These are phyloP conservation scores for Massariosphaeria phaeospora DNA, from an alignment of 495 filamentous ascomycete genomes.

Conservation along the genomic window DNA sequence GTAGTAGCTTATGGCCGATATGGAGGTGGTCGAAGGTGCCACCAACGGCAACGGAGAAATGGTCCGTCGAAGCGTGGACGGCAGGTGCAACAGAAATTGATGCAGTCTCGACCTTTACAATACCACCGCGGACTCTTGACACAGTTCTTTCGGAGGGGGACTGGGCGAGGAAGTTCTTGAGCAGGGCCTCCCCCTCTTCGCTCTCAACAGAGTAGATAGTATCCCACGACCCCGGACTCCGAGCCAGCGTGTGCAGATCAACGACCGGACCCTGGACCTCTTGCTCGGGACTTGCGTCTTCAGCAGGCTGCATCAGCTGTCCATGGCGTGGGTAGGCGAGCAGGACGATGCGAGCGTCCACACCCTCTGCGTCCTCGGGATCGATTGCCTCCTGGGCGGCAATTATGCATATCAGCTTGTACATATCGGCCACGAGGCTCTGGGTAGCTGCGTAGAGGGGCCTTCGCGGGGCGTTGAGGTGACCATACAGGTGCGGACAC, in stretches of 20 bases:
- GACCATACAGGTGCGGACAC: slow-evolving; percentile 49
- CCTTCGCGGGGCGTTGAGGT: slow-evolving; percentile 45
- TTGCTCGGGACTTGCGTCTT: slow-evolving; percentile 26
- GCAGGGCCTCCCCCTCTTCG: slow-evolving; percentile 49
- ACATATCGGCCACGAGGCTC: slow-evolving; percentile 66
- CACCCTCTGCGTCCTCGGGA: slow-evolving; percentile 61
- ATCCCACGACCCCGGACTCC: slow-evolving; percentile 62
- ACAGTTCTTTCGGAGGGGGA: slow-evolving; percentile 40
- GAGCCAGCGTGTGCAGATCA: slow-evolving; percentile 45
- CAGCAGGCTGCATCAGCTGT: slow-evolving; percentile 39
- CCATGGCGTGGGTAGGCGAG: slow-evolving; percentile 52
- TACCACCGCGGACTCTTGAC: slow-evolving; percentile 43
- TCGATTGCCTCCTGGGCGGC: slow-evolving; percentile 58
- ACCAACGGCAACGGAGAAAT: slow-evolving; percentile 69
- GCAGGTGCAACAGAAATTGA: not conserved
- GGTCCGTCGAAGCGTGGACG: slow-evolving; percentile 33
- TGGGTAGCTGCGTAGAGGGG: slow-evolving; percentile 60
- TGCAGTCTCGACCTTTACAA: slow-evolving; percentile 14
- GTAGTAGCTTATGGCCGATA: slow-evolving; percentile 87
- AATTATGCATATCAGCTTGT: slow-evolving; percentile 67
- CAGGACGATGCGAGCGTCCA: slow-evolving; percentile 73
- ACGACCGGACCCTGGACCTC: slow-evolving; percentile 54
- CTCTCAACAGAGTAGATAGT: slow-evolving; percentile 61
- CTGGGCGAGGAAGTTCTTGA: slow-evolving; percentile 33
- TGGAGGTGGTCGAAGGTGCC: slow-evolving; percentile 97